Conservation (phyloP, 2,329 filamentous ascomycete species). For the Apiospora malaysiana region DNA sequence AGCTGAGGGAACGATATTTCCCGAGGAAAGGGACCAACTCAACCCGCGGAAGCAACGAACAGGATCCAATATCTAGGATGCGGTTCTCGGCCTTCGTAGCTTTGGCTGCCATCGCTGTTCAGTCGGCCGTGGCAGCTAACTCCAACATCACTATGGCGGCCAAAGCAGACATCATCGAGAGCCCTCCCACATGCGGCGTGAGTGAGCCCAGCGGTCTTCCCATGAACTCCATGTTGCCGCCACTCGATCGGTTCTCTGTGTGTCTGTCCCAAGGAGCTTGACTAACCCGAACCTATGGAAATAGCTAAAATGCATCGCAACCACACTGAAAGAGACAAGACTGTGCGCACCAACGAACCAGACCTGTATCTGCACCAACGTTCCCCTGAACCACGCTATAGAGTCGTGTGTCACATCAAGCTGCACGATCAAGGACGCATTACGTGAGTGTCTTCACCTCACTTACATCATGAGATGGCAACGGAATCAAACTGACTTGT, state of each 20-base stretch:
- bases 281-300: not conserved
- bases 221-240: not conserved
- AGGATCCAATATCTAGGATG: not conserved
- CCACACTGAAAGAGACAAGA: not conserved
- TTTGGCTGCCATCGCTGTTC: not conserved
- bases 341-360: conserved; percentile 8
- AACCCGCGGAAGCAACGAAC: not conserved
- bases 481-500: not conserved
- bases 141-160: not conserved
- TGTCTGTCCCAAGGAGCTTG: not conserved
- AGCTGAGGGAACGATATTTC: not conserved
- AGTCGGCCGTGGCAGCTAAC: not conserved
- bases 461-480: not conserved
- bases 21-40: not conserved
- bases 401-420: conserved; percentile 33
- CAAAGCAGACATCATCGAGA: not conserved
- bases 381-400: conserved; percentile 25
- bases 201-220: not conserved
- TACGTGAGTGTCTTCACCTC: conserved; percentile 27
- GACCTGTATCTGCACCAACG: conserved; percentile 20
- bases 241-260: not conserved
- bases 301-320: not conserved
- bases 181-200: not conserved
- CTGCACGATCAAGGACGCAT: conserved; percentile 36
- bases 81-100: not conserved